Evolutionary conservation across 768 basidiomycete species (phyloP).

Genomic region (Tricholoma terreum): DNA sequence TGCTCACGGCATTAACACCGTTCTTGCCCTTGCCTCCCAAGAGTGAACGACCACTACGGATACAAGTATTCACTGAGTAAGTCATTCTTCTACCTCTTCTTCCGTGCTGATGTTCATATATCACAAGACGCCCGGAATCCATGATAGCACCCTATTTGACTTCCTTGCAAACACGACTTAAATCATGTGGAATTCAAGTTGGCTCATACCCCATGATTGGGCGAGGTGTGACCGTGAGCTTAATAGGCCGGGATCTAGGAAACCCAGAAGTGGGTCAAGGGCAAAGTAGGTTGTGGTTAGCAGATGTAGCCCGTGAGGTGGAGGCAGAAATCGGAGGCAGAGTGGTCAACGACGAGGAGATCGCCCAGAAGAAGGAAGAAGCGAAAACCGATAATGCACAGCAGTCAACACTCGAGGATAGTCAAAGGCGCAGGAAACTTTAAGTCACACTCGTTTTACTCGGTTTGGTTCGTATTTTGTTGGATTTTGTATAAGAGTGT

Average conservation of each 20-base stretch:
- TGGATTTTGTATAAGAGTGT: too few species aligned
- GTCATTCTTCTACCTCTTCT: constrained; percentile 10
- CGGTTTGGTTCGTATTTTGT: not conserved
- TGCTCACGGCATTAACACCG: constrained; percentile 69
- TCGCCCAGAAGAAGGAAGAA: constrained; percentile 45
- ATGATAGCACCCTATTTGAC: constrained; percentile 83
- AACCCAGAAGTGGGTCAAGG: constrained; percentile 38
- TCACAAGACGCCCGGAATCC: constrained; percentile 66
- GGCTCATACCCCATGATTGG: constrained; percentile 72
- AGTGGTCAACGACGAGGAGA: constrained; percentile 64
- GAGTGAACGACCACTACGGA: constrained; percentile 67
- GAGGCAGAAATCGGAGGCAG: constrained; percentile 55
- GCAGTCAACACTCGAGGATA: not conserved
- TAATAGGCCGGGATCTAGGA: constrained; percentile 53
- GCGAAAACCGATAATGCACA: not conserved
- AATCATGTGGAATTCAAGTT: constrained; percentile 73
- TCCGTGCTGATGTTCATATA: not conserved
- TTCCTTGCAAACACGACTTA: constrained; percentile 68
- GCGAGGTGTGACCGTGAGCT: constrained; percentile 67
- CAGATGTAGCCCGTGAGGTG: constrained; percentile 59
- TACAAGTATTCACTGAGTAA: constrained; percentile 83
- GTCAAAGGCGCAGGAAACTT: not conserved
- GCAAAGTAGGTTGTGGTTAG: constrained; percentile 41
- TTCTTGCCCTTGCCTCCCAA: constrained; percentile 79
- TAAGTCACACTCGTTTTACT: too few species aligned